Evolutionary conservation across 768 basidiomycete species (phyloP).

Genomic region (Termitomyces sp.): DNA sequence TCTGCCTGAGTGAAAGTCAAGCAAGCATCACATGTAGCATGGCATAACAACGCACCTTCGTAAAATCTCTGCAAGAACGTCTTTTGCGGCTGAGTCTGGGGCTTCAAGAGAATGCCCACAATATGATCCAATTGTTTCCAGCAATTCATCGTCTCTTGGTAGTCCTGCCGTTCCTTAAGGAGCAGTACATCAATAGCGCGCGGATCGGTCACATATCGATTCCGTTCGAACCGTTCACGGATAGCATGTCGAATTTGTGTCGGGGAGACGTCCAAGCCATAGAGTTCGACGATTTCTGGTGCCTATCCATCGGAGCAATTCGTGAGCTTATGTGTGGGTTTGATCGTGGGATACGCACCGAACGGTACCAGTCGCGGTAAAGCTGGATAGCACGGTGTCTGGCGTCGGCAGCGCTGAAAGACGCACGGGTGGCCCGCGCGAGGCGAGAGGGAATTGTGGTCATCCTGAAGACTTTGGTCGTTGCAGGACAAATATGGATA

Average conservation of each 20-base stretch:
- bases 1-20: constrained; percentile 41
- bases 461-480: constrained; percentile 24
- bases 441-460: constrained; percentile 87
- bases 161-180: constrained; percentile 80
- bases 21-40: background rate
- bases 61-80: constrained; percentile 84
- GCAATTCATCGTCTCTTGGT: constrained; percentile 90
- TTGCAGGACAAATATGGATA: constrained; percentile 7
- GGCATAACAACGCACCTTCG: constrained; percentile 51
- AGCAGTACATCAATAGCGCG: constrained; percentile 83
- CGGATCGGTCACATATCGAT: constrained; percentile 76
- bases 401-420: constrained; percentile 52
- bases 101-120: constrained; percentile 60
- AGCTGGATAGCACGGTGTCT: constrained; percentile 66
- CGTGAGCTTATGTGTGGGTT: background rate
- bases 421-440: constrained; percentile 63
- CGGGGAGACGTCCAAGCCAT: constrained; percentile 78
- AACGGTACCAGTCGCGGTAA: constrained; percentile 92
- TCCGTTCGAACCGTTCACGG: constrained; percentile 81
- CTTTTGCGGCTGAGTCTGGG: constrained; percentile 36
- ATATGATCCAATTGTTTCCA: constrained; percentile 90
- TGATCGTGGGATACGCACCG: constrained; percentile 48
- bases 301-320: constrained; percentile 45
- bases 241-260: constrained; percentile 75
- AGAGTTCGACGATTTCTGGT: constrained; percentile 83